Base-by-base conservation (phyloP, 441 rosid species). In the Lagerstroemia fauriei region DNA sequence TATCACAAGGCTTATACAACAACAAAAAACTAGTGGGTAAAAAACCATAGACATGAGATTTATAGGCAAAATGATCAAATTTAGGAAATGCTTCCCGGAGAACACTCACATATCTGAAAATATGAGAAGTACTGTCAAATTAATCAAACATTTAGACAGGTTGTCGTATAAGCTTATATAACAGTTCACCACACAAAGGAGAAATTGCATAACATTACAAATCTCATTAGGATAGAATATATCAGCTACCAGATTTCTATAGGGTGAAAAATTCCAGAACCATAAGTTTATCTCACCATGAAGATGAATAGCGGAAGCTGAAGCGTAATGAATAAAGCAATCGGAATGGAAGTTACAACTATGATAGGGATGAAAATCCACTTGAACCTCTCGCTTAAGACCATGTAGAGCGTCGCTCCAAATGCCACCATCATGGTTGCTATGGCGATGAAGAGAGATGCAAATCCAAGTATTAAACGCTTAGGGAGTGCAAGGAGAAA, bases 351-450 rank as follows among this genome's bases (percentile, higher is more conserved):
- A 46, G 88, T 88, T 78, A 79, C 76, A 7, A 81, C 5, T 7
- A 89, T 82, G 59, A 83, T 71, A 5, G 90, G 89, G 34, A 87
- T 79, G 78, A 84, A 83, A 31, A 85, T 46, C 90, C 89, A 87
- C 24, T 77, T 82, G 51, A 85, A 77, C 47, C 80, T 74, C 59
- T 88, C 80, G 17, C 82, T 85, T 38, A 90, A 84, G 51, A 86
- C 81, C 11, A 90, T 79, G 82, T 84, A 87, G 46, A 89, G 84
- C 16, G 92, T 84, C 4, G 92, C 87, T 51, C 83, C 76, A 78
- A 90, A 92, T 44, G 93, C 89, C 22, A 87, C 84, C 81, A 92
- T 83, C 93, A 92, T 92, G 44, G 88, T 68, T 68, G 84, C 85
- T 65, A 92, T 88, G 4, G 93, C 90, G n/a, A 88, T 73, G 83